Percentiles rank a stretch among this genome's conserved stretches.
These are phyloP conservation scores for Tephrocybe sp. DNA, from an alignment of 768 basidiomycete species.

Conservation along the genomic window DNA sequence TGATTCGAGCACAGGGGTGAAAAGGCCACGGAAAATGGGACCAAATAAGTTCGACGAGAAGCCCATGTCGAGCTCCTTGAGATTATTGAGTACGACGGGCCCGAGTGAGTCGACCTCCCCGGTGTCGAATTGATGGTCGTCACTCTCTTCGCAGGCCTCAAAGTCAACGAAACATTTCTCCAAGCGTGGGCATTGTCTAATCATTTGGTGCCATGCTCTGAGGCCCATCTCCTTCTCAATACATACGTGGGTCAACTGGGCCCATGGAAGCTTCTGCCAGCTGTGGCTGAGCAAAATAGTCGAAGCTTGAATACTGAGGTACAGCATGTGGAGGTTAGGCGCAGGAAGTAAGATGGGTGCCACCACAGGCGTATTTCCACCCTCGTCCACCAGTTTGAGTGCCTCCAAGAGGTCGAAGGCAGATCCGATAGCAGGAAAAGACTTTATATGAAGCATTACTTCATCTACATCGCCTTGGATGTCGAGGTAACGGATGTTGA, in stretches of 20 bases:
- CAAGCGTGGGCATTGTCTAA: neutral
- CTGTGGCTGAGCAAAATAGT: neutral
- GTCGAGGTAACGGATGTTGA: neutral
- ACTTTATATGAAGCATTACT: neutral
- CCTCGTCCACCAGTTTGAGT: neutral
- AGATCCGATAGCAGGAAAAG: neutral
- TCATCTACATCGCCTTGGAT: neutral
- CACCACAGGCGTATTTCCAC: neutral
- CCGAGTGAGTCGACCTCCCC: neutral
- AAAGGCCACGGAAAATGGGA: neutral
- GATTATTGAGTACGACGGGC: neutral
- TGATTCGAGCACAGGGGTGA: neutral
- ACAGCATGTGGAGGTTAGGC: neutral
- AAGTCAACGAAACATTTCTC: slow-evolving; percentile 1
- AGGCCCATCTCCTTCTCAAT: neutral
- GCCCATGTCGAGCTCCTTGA: neutral
- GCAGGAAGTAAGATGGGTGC: neutral
- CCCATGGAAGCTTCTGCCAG: neutral
- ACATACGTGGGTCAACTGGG: slow-evolving; percentile 1
- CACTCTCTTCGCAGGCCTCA: neutral
- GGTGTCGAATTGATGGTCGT: neutral
- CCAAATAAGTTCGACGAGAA: neutral
- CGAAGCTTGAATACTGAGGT: neutral
- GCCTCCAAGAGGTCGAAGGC: neutral
- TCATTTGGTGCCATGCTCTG: neutral